phyloP scores from a whole-genome alignment of 2,329 filamentous ascomycete species.

The Neoscytalidium dimidiatum region DNA sequence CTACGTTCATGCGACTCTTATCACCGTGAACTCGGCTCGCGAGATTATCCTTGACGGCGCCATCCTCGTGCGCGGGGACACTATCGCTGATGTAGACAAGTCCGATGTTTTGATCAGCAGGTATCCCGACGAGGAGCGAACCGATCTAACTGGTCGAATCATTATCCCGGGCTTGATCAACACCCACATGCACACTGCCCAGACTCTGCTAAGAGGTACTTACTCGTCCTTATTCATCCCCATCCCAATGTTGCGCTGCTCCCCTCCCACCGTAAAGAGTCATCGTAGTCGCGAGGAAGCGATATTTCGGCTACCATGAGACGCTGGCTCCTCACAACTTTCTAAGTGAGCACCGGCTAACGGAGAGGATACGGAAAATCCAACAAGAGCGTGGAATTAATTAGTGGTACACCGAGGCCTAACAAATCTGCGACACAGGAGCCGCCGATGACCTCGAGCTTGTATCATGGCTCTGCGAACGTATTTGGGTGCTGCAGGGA shows the following conservation, averaged over 20 bases:
- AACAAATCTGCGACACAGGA: neutral
- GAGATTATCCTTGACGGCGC: slow-evolving; percentile 52
- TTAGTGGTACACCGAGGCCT: neutral
- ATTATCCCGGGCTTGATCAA: slow-evolving; percentile 54
- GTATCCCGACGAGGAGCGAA: slow-evolving; percentile 34
- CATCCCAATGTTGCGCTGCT: neutral
- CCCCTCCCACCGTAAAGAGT: neutral
- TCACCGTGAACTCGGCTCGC: slow-evolving; percentile 51
- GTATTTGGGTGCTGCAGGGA: slow-evolving; percentile 52
- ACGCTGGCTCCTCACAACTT: no score
- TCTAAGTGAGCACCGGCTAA: no score
- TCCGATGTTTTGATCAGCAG: slow-evolving; percentile 32
- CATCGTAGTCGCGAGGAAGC: no score
- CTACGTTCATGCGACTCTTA: slow-evolving; percentile 53
- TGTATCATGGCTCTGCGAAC: slow-evolving; percentile 54
- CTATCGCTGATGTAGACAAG: slow-evolving; percentile 49
- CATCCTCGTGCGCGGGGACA: slow-evolving; percentile 42
- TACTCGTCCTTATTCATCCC: neutral
- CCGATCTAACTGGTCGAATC: slow-evolving; percentile 45
- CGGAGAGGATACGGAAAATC: neutral
- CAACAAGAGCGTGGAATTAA: neutral
- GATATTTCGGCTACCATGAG: neutral
- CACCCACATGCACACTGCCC: slow-evolving; percentile 53
- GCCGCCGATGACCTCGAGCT: slow-evolving; percentile 52
- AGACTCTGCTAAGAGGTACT: slow-evolving; percentile 51